Percentiles rank a stretch among this genome's conserved stretches.
Evolutionary conservation across 2,329 filamentous ascomycete species (phyloP).

Genomic region (Cladosporium sphaerospermum): DNA sequence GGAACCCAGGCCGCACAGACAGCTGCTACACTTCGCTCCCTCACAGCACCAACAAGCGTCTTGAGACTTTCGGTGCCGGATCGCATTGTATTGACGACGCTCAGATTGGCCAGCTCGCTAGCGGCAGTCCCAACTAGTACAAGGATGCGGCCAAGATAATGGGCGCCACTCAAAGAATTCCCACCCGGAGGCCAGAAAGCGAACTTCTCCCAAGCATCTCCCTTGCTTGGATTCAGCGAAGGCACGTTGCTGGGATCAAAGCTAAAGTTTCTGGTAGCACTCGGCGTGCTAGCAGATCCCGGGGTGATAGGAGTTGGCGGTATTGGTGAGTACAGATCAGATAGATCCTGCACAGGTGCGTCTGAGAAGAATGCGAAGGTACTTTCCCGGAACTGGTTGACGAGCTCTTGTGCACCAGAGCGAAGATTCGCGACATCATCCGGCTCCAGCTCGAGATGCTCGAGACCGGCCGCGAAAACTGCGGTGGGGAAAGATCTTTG

Average conservation of each 20-base stretch:
- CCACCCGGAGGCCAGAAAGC: constrained; percentile 95
- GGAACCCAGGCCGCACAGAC: constrained; percentile 87
- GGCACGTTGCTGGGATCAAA: constrained; percentile 71
- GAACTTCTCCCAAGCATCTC: constrained; percentile 86
- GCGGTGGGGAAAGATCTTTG: constrained; percentile 65
- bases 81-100: constrained; percentile 46
- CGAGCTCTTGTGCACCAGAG: constrained; percentile 73
- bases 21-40: constrained; percentile 79
- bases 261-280: constrained; percentile 62
- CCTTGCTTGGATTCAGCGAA: constrained; percentile 64
- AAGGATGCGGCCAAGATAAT: constrained; percentile 80
- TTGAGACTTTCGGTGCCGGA: constrained; percentile 63
- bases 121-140: constrained; percentile 78
- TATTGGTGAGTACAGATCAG: constrained; percentile 74
- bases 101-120: constrained; percentile 73
- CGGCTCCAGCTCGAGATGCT: constrained; percentile 74
- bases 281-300: constrained; percentile 49
- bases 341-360: constrained; percentile 84
- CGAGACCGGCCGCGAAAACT: constrained; percentile 56
- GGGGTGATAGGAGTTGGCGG: constrained; percentile 66
- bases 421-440: constrained; percentile 67
- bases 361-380: constrained; percentile 79
- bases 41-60: constrained; percentile 65
- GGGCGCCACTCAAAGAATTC: constrained; percentile 84
- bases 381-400: constrained; percentile 73